Evolutionary conservation across 331 rosid genomes (phyloP).

Genomic region (Telfairia occidentalis): DNA sequence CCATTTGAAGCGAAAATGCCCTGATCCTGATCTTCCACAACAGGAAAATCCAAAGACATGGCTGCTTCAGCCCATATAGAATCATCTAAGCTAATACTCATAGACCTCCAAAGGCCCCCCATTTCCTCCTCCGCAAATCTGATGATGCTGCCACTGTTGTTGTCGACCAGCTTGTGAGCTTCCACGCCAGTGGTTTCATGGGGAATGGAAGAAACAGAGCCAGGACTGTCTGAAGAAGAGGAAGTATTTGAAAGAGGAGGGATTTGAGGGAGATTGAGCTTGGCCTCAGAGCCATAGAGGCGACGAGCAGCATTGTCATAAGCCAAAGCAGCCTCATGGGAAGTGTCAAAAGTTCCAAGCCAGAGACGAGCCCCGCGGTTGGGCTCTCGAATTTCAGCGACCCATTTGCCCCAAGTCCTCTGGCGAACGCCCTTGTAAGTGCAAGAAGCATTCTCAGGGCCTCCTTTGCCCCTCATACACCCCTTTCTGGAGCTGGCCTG

Average conservation of each 20-base stretch:
- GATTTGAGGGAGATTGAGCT: slow-evolving; percentile 11
- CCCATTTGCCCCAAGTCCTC: slow-evolving; percentile 24
- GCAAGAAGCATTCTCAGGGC: slow-evolving; percentile 14
- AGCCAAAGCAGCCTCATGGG: slow-evolving; percentile 17
- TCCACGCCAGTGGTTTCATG: too few species aligned
- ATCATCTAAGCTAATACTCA: slow-evolving; percentile 35
- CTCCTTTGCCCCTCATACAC: slow-evolving; percentile 20
- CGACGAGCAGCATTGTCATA: slow-evolving; percentile 17
- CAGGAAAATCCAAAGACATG: slow-evolving; percentile 50
- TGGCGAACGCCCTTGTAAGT: slow-evolving; percentile 16
- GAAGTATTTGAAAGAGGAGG: background rate
- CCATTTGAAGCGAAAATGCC: slow-evolving; percentile 13
- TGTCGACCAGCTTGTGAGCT: too few species aligned
- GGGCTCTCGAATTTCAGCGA: slow-evolving; percentile 18
- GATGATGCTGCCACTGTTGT: too few species aligned
- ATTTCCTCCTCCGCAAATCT: background rate
- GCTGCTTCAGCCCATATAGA: slow-evolving; percentile 68
- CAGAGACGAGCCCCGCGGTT: slow-evolving; percentile 14
- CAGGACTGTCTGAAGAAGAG: background rate
- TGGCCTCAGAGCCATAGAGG: slow-evolving; percentile 14
- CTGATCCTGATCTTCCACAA: slow-evolving; percentile 11
- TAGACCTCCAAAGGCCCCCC: slow-evolving; percentile 27
- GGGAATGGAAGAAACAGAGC: background rate
- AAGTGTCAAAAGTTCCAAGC: slow-evolving; percentile 16
- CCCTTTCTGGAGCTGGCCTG: slow-evolving; percentile 13